Conservation (phyloP, 306 rosid genomes). For the Arachis stenosperma region DNA sequence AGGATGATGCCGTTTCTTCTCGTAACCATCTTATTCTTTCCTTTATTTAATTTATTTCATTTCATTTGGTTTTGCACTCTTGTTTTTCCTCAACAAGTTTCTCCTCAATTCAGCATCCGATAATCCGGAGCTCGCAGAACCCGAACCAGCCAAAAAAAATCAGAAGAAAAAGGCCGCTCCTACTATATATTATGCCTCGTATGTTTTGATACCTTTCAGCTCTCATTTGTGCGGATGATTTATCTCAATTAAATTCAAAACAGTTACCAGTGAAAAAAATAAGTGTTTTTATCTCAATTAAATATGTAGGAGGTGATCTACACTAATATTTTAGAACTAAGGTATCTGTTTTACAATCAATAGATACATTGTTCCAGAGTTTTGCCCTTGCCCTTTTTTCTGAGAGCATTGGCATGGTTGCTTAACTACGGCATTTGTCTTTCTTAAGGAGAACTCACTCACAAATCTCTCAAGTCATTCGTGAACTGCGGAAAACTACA, state of each 20-base stretch:
- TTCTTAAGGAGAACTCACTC: constrained; percentile 92
- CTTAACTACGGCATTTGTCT: constrained; percentile 17
- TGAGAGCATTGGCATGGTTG: constrained; percentile 1
- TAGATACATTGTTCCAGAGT: constrained; percentile 15
- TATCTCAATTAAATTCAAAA: background rate
- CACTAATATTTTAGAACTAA: background rate
- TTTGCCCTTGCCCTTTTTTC: constrained; percentile 11
- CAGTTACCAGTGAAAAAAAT: background rate
- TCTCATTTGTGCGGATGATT: background rate
- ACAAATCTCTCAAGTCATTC: constrained; percentile 86
- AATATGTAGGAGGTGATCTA: too few relatives aligned
- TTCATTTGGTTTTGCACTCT: background rate
- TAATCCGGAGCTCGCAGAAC: constrained; percentile 45
- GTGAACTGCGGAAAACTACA: constrained; percentile 79
- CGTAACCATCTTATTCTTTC: constrained; percentile 36
- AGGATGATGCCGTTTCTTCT: constrained; percentile 43
- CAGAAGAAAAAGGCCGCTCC: constrained; percentile 72
- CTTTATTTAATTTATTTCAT: background rate
- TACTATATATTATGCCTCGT: constrained; percentile 85
- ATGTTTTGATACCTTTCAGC: constrained; percentile 35
- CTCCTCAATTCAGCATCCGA: constrained; percentile 43
- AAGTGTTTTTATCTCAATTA: background rate
- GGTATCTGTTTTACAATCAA: background rate
- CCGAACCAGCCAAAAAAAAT: constrained; percentile 49
- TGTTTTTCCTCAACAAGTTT: background rate